A percentile compares a stretch with the other conserved stretches of the same genome.
Evolutionary conservation across 73 alveolate species (phyloP).

Genomic region (Durusdinium trenchii): DNA sequence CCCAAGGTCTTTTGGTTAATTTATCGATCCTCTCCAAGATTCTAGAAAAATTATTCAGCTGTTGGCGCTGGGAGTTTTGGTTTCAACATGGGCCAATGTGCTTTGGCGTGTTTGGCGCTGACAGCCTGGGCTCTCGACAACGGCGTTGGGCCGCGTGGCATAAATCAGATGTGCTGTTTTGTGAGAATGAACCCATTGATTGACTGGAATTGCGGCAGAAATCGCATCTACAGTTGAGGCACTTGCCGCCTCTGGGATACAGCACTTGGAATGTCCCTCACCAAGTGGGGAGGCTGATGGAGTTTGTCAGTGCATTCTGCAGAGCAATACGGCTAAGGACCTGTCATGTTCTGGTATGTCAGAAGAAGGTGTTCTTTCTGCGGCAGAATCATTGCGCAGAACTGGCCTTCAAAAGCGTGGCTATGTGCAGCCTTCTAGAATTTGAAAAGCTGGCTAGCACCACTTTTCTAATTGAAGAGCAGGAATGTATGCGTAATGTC

Average conservation of each 20-base stretch:
- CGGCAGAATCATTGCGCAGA: constrained; percentile 96
- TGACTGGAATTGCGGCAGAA: not conserved
- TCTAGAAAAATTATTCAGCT: too few species aligned
- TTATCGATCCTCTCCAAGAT: too few species aligned
- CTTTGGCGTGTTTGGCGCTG: constrained; percentile 7
- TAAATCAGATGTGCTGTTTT: not conserved
- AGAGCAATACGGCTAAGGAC: constrained; percentile 24
- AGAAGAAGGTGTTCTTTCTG: constrained; percentile 96
- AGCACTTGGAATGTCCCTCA: constrained; percentile 97
- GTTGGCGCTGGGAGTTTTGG: not conserved
- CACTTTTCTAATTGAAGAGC: not conserved
- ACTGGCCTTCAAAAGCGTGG: constrained; percentile 97
- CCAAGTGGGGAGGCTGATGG: not conserved
- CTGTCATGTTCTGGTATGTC: constrained; percentile 97
- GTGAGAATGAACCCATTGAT: not conserved
- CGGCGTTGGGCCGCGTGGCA: constrained; percentile 36
- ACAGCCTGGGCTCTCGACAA: constrained; percentile 32
- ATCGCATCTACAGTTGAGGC: not conserved
- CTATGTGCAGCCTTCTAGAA: constrained; percentile 61
- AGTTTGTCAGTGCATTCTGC: not conserved
- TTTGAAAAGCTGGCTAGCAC: not conserved
- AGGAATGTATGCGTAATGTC: not conserved
- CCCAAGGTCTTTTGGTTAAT: too few species aligned
- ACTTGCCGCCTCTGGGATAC: constrained; percentile 98
- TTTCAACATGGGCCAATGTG: constrained; percentile 1